phyloP scores from a whole-genome alignment of 768 basidiomycete species.

The Psilocybe sp. region DNA sequence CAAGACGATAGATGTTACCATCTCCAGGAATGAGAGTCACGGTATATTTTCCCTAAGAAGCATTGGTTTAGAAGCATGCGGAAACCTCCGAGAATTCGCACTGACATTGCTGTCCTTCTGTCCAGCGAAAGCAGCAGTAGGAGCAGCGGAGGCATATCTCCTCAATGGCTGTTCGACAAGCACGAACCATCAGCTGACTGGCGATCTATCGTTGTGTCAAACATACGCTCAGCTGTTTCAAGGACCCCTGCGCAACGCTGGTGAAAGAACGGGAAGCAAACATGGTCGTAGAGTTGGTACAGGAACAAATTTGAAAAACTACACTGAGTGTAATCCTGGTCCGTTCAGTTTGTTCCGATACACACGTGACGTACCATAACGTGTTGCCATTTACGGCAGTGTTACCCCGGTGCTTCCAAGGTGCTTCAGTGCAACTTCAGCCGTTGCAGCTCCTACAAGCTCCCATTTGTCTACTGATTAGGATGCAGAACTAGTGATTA shows the following conservation, averaged over 20 bases:
- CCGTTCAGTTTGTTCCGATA: no score
- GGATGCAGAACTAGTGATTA: no score
- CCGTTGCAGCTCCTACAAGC: no score
- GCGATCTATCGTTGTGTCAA: not conserved
- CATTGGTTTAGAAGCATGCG: not conserved
- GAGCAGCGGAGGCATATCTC: slow-evolving; percentile 70
- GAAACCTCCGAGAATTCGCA: slow-evolving; percentile 10
- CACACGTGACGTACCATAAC: no score
- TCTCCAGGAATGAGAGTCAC: slow-evolving; percentile 97
- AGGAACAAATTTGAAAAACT: slow-evolving; percentile 17
- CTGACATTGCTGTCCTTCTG: slow-evolving; percentile 86
- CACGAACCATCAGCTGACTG: slow-evolving; percentile 13
- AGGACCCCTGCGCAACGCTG: slow-evolving; percentile 52
- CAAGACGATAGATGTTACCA: slow-evolving; percentile 46
- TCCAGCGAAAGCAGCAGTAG: slow-evolving; percentile 88
- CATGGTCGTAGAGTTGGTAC: slow-evolving; percentile 42
- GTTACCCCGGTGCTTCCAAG: no score
- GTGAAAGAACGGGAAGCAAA: slow-evolving; percentile 55
- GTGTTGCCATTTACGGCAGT: no score
- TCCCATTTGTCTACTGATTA: no score
- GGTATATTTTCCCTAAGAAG: slow-evolving; percentile 84
- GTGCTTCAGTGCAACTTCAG: no score
- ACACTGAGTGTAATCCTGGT: not conserved
- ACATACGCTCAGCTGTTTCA: slow-evolving; percentile 47
- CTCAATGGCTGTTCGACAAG: slow-evolving; percentile 42